phyloP scores from a whole-genome alignment of 106 monocot genomes.

The Chionographis japonica region DNA sequence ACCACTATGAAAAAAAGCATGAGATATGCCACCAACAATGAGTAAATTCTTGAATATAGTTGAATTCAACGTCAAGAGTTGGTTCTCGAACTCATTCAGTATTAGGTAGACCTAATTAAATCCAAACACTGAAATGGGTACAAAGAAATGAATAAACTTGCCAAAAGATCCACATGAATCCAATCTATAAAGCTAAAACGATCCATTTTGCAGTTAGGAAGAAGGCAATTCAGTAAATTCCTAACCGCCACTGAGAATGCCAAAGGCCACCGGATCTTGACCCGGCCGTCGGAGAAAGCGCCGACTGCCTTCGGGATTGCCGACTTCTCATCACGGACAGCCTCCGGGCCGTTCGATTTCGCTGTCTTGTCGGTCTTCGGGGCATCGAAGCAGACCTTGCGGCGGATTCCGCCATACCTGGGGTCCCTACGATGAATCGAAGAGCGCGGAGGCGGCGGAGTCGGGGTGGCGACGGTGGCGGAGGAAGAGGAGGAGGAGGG shows the following conservation, averaged over 20 bases:
- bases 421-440: slow-evolving; percentile 8
- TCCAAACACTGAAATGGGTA: too few relatives aligned
- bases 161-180: too few relatives aligned
- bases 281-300: neutral
- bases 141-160: too few relatives aligned
- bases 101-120: too few relatives aligned
- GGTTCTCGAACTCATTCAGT: too few relatives aligned
- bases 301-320: neutral
- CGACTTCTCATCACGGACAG: neutral
- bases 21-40: too few relatives aligned
- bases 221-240: too few relatives aligned
- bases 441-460: neutral
- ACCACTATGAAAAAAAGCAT: too few relatives aligned
- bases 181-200: too few relatives aligned
- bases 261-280: slow-evolving; percentile 21
- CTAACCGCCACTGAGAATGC: slow-evolving; percentile 23
- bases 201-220: too few relatives aligned
- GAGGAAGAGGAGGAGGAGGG: slow-evolving; percentile 7
- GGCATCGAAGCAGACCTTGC: slow-evolving; percentile 27
- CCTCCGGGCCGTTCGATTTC: neutral
- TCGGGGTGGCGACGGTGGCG: neutral
- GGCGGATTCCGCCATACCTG: slow-evolving; percentile 34
- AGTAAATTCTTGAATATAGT: too few relatives aligned
- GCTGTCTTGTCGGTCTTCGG: neutral
- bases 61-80: too few relatives aligned